Conservation (phyloP, 179 eudicot genomes). For the Beta corolliflora region DNA sequence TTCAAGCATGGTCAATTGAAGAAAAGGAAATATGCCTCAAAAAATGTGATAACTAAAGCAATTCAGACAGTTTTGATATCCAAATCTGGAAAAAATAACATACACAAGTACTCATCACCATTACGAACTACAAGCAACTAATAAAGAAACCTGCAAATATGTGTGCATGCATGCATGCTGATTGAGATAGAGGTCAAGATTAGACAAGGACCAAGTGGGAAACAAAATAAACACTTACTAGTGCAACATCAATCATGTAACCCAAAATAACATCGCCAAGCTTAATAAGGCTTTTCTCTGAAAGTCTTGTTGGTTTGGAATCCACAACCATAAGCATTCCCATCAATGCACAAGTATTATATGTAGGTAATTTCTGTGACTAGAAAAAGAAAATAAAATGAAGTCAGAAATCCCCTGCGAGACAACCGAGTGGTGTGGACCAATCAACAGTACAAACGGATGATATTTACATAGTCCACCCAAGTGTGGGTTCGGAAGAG, state of each 20-base stretch:
- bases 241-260: slow-evolving; percentile 62
- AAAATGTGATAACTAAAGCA: background rate
- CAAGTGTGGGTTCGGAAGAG: background rate
- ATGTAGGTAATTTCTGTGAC: slow-evolving; percentile 52
- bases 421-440: background rate
- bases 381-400: slow-evolving; percentile 28
- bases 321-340: slow-evolving; percentile 64
- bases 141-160: background rate
- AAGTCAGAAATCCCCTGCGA: background rate
- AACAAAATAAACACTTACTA: slow-evolving; percentile 48
- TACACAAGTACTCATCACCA: background rate
- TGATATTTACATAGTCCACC: background rate
- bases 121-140: background rate
- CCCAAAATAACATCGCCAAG: slow-evolving; percentile 55
- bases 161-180: slow-evolving; percentile 7
- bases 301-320: slow-evolving; percentile 58
- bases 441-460: slow-evolving; percentile 1
- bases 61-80: background rate
- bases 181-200: background rate
- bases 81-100: background rate
- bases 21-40: background rate
- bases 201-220: background rate
- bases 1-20: background rate
- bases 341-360: slow-evolving; percentile 69
- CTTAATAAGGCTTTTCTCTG: slow-evolving; percentile 53